A percentile compares a stretch with the other conserved stretches of the same genome.
phyloP scores from a whole-genome alignment of 345 rosid genomes.

The Citrus mangshanensis region DNA sequence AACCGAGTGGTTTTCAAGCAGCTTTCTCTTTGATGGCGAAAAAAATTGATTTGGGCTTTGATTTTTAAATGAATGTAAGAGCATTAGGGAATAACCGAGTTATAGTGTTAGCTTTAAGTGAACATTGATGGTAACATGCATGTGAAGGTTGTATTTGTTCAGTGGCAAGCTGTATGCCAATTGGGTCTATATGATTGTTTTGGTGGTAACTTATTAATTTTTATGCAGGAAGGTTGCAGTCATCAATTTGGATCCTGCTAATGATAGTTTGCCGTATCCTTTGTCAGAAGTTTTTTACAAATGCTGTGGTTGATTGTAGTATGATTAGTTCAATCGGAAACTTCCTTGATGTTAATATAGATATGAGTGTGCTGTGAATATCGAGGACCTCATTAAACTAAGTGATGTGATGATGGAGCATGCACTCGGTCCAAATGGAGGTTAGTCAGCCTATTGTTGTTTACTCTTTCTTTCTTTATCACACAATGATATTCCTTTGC shows the following conservation, averaged over 20 bases:
- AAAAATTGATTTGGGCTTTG: not conserved
- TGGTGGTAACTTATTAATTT: not conserved
- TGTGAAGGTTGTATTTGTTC: not conserved
- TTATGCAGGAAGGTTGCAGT: slow-evolving; percentile 82
- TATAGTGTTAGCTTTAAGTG: not conserved
- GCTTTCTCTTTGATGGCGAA: too few species aligned
- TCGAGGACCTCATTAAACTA: slow-evolving; percentile 78
- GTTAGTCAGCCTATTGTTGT: slow-evolving; percentile 21
- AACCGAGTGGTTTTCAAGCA: too few species aligned
- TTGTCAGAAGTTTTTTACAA: not conserved
- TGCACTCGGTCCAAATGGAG: slow-evolving; percentile 98
- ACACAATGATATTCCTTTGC: not conserved
- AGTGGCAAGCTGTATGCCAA: not conserved
- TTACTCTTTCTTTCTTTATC: not conserved
- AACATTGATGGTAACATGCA: not conserved
- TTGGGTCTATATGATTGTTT: not conserved
- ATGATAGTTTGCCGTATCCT: slow-evolving; percentile 88
- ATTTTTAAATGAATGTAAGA: too few species aligned
- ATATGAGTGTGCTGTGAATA: slow-evolving; percentile 81
- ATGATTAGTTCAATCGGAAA: not conserved
- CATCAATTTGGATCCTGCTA: slow-evolving; percentile 95
- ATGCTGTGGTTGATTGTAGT: not conserved
- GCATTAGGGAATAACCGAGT: not conserved
- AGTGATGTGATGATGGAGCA: slow-evolving; percentile 80
- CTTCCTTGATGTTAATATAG: slow-evolving; percentile 54